Evolutionary conservation across 345 rosid species (phyloP).

Genomic region (Balakata baccata): DNA sequence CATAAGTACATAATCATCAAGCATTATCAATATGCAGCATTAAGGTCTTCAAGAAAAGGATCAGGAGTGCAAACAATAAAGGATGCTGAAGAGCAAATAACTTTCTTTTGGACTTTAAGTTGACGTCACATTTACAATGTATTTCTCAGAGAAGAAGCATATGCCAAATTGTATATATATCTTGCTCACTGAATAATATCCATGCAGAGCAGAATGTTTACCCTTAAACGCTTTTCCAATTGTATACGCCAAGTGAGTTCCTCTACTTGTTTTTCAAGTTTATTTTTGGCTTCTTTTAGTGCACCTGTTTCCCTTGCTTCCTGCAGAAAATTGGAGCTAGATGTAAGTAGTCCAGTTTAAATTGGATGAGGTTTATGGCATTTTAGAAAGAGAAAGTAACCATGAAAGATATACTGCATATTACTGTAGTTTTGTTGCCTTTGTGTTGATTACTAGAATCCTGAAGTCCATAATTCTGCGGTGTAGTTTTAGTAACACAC

Average conservation of each 20-base stretch:
- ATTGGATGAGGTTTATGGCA: not conserved
- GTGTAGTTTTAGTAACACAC: not conserved
- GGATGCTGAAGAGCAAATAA: not conserved
- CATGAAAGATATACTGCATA: not conserved
- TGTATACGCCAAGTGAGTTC: slow-evolving; percentile 51
- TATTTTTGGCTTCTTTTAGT: slow-evolving; percentile 48
- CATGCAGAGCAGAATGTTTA: slow-evolving; percentile 15
- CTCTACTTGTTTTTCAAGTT: slow-evolving; percentile 51
- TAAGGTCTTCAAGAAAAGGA: not conserved
- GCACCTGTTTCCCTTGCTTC: slow-evolving; percentile 54
- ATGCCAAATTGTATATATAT: not conserved
- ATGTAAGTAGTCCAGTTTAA: not conserved
- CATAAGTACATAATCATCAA: slow-evolving; percentile 9
- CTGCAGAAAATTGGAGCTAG: slow-evolving; percentile 23
- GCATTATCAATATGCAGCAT: not conserved
- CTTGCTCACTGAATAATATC: slow-evolving; percentile 1
- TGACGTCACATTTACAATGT: not conserved
- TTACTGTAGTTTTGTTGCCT: not conserved
- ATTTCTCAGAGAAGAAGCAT: not conserved
- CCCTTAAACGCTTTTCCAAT: slow-evolving; percentile 49
- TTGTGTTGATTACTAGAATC: not conserved
- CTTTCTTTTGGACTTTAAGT: slow-evolving; percentile 9
- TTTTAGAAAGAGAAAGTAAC: not conserved
- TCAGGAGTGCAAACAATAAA: not conserved
- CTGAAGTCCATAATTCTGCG: not conserved